phyloP scores from a whole-genome alignment of 2,329 filamentous ascomycete species.

The Emmonsia crescens region DNA sequence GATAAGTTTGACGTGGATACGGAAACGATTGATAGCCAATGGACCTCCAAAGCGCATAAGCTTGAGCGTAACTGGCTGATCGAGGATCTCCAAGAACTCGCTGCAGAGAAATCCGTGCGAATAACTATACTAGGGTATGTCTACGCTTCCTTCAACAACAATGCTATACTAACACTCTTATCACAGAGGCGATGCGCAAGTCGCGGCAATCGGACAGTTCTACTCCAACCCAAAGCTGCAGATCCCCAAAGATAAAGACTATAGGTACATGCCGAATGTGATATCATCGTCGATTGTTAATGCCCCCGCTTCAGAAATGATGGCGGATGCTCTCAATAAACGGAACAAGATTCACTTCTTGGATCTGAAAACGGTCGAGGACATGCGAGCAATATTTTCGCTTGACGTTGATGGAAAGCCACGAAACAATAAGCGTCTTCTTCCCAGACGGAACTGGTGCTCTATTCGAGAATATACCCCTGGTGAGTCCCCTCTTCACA shows the following conservation, averaged over 20 bases:
- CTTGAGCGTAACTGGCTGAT: conserved; percentile 76
- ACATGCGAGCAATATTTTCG: conserved; percentile 88
- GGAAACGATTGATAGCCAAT: conserved; percentile 90
- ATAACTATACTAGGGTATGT: conserved; percentile 70
- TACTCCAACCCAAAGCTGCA: conserved; percentile 80
- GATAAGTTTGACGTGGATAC: conserved; percentile 88
- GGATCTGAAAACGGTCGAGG: conserved; percentile 69
- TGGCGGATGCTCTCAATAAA: conserved; percentile 88
- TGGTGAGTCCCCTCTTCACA: conserved; percentile 41
- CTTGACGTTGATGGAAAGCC: conserved; percentile 81
- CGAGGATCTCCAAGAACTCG: conserved; percentile 84
- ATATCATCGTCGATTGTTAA: conserved; percentile 93
- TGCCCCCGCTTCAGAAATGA: conserved; percentile 71
- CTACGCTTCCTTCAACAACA: conserved; percentile 11
- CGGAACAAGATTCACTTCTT: conserved; percentile 66
- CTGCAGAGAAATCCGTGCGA: conserved; percentile 82
- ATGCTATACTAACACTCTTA: conserved; percentile 12
- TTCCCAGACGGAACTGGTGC: conserved; percentile 92
- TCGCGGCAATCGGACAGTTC: conserved; percentile 87
- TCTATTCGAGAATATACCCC: conserved; percentile 78
- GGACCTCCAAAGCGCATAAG: conserved; percentile 94
- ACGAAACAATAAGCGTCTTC: conserved; percentile 79
- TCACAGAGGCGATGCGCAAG: conserved; percentile 74
- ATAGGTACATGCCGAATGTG: conserved; percentile 93
- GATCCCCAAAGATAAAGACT: conserved; percentile 78